Evolutionary conservation across 2,329 filamentous ascomycete species (phyloP).

Genomic region (Penicillium sclerotiorum): DNA sequence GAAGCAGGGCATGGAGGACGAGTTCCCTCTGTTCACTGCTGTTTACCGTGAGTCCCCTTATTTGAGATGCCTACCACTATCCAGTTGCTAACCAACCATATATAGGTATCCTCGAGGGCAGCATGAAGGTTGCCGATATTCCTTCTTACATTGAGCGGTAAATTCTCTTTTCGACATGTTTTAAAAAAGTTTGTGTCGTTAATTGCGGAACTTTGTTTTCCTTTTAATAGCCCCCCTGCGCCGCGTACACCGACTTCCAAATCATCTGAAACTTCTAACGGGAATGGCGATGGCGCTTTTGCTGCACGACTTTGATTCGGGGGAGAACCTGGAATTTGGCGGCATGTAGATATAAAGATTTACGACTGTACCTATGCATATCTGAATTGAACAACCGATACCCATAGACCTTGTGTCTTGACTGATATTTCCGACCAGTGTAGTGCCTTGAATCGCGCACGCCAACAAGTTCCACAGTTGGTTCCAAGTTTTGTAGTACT

Average conservation of each 20-base stretch:
- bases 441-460: too few species aligned
- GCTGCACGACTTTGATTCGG: constrained; percentile 23
- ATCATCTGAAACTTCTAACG: constrained; percentile 14
- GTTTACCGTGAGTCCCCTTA: constrained; percentile 66
- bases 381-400: constrained; percentile 7
- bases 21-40: constrained; percentile 91
- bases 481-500: neutral
- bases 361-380: constrained; percentile 26
- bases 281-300: constrained; percentile 18
- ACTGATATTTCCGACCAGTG: neutral
- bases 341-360: constrained; percentile 16
- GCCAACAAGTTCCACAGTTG: too few species aligned
- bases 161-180: constrained; percentile 19
- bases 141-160: constrained; percentile 64
- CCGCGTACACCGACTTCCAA: constrained; percentile 18
- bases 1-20: constrained; percentile 72
- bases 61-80: neutral
- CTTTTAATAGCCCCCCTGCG: constrained; percentile 22
- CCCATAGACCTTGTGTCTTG: neutral
- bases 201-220: constrained; percentile 23
- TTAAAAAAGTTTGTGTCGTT: constrained; percentile 20
- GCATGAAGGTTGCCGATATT: constrained; percentile 77
- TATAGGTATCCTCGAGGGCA: constrained; percentile 72
- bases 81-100: constrained; percentile 19
- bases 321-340: neutral